phyloP scores from a whole-genome alignment of 106 monocot species.

The Dioscorea alata region DNA sequence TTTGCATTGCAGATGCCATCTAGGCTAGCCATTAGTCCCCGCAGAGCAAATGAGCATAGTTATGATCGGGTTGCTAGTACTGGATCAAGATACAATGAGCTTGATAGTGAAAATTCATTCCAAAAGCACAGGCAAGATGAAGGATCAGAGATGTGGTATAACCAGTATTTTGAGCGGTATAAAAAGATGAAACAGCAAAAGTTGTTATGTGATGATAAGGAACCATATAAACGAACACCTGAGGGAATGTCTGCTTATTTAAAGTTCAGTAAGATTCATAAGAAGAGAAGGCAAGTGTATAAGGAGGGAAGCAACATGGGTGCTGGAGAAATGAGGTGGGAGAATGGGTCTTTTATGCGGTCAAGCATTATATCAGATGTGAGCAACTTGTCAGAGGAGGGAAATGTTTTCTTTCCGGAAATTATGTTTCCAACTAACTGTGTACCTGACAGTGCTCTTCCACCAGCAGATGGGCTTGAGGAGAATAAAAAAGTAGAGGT shows the following conservation, averaged over 20 bases:
- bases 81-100: constrained; percentile 36
- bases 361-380: constrained; percentile 22
- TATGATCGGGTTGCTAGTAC: constrained; percentile 23
- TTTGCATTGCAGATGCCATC: constrained; percentile 41
- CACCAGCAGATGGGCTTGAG: constrained; percentile 21
- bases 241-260: constrained; percentile 80
- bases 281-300: constrained; percentile 48
- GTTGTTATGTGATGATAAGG: constrained; percentile 47
- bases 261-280: constrained; percentile 47
- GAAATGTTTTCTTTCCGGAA: constrained; percentile 65
- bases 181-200: constrained; percentile 35
- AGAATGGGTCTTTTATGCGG: constrained; percentile 27
- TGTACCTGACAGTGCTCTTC: constrained; percentile 71
- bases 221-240: constrained; percentile 61
- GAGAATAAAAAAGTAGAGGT: constrained; percentile 53
- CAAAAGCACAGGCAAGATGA: constrained; percentile 50
- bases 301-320: constrained; percentile 18
- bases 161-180: constrained; percentile 43
- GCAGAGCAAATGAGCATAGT: constrained; percentile 27
- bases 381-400: constrained; percentile 40
- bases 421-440: constrained; percentile 82
- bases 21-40: constrained; percentile 25
- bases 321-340: constrained; percentile 8
- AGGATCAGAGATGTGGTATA: constrained; percentile 68
- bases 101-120: constrained; percentile 24